phyloP scores from a whole-genome alignment of 2,329 filamentous ascomycete species.

The Grosmannia clavigera region DNA sequence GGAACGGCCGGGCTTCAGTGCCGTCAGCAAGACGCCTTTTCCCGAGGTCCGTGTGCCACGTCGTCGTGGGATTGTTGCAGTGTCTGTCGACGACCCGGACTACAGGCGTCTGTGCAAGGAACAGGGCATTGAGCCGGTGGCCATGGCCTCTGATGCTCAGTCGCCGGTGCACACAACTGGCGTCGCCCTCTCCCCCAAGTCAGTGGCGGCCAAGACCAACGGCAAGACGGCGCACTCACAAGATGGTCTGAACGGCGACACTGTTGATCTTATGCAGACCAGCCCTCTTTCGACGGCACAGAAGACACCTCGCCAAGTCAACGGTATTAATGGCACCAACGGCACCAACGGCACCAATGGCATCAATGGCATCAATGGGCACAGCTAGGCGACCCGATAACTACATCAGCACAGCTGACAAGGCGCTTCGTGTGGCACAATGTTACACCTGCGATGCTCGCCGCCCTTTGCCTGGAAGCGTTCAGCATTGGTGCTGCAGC shows the following conservation, averaged over 20 bases:
- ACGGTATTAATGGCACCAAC: not conserved
- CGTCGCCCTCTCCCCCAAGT: conserved; percentile 17
- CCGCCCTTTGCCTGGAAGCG: not conserved
- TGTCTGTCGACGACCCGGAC: conserved; percentile 43
- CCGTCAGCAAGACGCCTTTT: conserved; percentile 40
- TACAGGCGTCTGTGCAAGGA: conserved; percentile 42
- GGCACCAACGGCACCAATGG: not conserved
- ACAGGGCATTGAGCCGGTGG: conserved; percentile 36
- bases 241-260: not conserved
- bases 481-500: not conserved
- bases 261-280: not conserved
- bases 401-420: not conserved
- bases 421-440: not conserved
- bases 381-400: not conserved
- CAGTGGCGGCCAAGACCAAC: not conserved
- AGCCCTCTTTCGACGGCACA: not conserved
- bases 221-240: not conserved
- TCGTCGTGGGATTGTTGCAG: conserved; percentile 34
- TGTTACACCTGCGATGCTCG: not conserved
- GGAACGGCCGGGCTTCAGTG: conserved; percentile 31
- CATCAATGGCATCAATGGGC: not conserved
- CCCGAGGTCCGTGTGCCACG: conserved; percentile 43
- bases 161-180: conserved; percentile 35
- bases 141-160: conserved; percentile 21
- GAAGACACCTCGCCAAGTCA: not conserved